These are phyloP conservation scores for Lunularia cruciata DNA, from an alignment of 225 moss, liverwort and hornwort species.

Conservation along the genomic window DNA sequence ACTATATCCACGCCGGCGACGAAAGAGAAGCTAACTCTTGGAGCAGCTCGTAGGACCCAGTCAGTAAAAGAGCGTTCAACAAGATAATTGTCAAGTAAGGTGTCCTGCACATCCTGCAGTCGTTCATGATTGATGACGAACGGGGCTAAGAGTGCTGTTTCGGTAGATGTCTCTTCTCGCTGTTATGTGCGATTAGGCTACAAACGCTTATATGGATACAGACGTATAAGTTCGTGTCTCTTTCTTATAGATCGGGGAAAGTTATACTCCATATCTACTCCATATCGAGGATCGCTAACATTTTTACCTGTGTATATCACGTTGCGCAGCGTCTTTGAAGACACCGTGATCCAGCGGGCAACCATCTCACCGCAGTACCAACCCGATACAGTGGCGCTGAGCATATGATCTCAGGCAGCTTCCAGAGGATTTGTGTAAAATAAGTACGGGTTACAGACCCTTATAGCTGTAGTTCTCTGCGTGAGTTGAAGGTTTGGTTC, in stretches of 20 bases:
- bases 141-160: no score
- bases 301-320: background rate
- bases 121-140: no score
- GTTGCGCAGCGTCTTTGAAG: slow-evolving; percentile 1
- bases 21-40: slow-evolving; percentile 10
- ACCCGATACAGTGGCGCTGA: slow-evolving; percentile 15
- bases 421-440: slow-evolving; percentile 16
- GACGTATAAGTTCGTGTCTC: no score
- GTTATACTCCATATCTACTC: no score
- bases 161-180: no score
- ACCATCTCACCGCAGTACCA: slow-evolving; percentile 7
- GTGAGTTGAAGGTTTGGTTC: slow-evolving; percentile 25
- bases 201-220: no score
- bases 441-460: slow-evolving; percentile 25
- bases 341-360: slow-evolving; percentile 14
- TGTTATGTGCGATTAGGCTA: no score
- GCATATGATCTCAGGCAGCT: slow-evolving; percentile 12
- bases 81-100: slow-evolving; percentile 18
- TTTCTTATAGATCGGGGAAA: no score
- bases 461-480: slow-evolving; percentile 16
- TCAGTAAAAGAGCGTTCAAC: slow-evolving; percentile 16
- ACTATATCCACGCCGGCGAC: slow-evolving; percentile 1
- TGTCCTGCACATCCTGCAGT: background rate
- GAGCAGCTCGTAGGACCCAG: slow-evolving; percentile 14
- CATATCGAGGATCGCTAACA: no score